Conservation (phyloP, 2,329 filamentous ascomycete genomes). For the Cladosporium sphaerospermum region DNA sequence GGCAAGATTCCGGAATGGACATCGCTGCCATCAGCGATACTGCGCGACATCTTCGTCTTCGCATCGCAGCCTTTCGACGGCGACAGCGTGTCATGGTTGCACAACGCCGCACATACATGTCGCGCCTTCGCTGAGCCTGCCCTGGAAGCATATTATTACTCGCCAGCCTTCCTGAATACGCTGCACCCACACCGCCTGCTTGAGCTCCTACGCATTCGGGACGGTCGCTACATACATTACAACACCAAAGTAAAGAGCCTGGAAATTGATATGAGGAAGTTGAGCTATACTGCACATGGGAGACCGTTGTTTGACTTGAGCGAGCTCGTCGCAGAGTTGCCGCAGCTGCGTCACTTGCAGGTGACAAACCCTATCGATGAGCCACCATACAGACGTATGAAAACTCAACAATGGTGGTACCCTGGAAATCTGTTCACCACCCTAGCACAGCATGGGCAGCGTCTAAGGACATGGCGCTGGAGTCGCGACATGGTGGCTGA, state of each 20-base stretch:
- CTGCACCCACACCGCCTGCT: slow-evolving; percentile 28
- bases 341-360: slow-evolving; percentile 62
- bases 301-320: slow-evolving; percentile 51
- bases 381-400: slow-evolving; percentile 57
- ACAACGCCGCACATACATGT: slow-evolving; percentile 29
- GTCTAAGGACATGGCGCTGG: slow-evolving; percentile 51
- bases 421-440: slow-evolving; percentile 58
- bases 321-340: slow-evolving; percentile 56
- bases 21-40: slow-evolving; percentile 28
- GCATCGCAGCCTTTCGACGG: slow-evolving; percentile 24
- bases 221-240: slow-evolving; percentile 49
- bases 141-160: slow-evolving; percentile 32
- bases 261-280: slow-evolving; percentile 59
- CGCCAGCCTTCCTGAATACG: slow-evolving; percentile 25
- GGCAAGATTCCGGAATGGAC: slow-evolving; percentile 29
- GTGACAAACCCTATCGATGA: slow-evolving; percentile 65
- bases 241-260: slow-evolving; percentile 64
- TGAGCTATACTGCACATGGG: slow-evolving; percentile 49
- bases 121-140: slow-evolving; percentile 30
- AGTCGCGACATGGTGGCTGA: slow-evolving; percentile 32
- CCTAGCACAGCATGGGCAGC: slow-evolving; percentile 46
- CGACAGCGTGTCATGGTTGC: slow-evolving; percentile 28
- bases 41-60: slow-evolving; percentile 31
- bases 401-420: slow-evolving; percentile 59
- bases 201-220: slow-evolving; percentile 22